A percentile compares a stretch with the other conserved stretches of the same genome.
Conservation (phyloP, 2,329 filamentous ascomycete species). For the Alternaria metachromatica region DNA sequence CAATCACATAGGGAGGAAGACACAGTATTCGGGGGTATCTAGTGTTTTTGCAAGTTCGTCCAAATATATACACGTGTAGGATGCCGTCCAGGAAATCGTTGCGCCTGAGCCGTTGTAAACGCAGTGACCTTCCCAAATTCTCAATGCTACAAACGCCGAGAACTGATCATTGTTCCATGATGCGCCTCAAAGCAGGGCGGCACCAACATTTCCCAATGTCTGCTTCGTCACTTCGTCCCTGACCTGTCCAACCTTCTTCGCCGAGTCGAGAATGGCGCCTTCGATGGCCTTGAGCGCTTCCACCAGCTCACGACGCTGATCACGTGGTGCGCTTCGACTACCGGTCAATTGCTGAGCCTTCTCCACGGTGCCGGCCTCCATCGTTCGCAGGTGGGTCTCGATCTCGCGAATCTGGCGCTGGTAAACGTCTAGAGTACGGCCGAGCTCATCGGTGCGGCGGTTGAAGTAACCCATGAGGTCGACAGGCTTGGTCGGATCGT, state of each 20-base stretch:
- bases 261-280: conserved; percentile 56
- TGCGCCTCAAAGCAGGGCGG: conserved; percentile 30
- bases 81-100: neutral
- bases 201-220: conserved; percentile 45
- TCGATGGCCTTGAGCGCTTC: conserved; percentile 58
- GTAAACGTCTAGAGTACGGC: conserved; percentile 50
- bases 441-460: conserved; percentile 49
- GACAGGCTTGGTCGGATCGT: conserved; percentile 45
- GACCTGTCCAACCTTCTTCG: conserved; percentile 55
- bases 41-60: conserved; percentile 3
- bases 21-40: conserved; percentile 20
- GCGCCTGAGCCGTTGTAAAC: neutral
- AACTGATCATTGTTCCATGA: neutral
- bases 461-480: conserved; percentile 58
- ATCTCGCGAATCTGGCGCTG: conserved; percentile 55
- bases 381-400: conserved; percentile 56
- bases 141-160: neutral
- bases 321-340: conserved; percentile 40
- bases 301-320: conserved; percentile 54
- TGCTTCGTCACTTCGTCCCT: conserved; percentile 57
- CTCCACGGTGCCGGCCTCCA: conserved; percentile 54
- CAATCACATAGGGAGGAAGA: neutral
- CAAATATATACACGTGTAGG: neutral
- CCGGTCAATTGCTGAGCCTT: conserved; percentile 53
- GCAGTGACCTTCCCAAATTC: neutral